Evolutionary conservation across 345 rosid species (phyloP).

Genomic region (Eucalyptus virginea): DNA sequence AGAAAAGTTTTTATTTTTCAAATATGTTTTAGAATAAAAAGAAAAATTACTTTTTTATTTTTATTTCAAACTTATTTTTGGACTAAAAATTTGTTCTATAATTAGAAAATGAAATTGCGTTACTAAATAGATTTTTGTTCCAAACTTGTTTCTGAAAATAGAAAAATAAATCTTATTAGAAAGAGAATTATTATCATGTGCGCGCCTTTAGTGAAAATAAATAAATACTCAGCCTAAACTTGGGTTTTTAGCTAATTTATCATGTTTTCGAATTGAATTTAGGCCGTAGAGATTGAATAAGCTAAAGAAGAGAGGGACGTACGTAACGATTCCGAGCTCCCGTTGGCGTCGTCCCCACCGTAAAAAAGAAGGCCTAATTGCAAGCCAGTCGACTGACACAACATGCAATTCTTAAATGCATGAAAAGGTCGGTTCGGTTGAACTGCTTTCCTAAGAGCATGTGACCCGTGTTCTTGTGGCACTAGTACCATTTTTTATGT

Average conservation of each 20-base stretch:
- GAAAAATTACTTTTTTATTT: too few species aligned
- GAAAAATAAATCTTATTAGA: too few species aligned
- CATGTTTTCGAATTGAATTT: not conserved
- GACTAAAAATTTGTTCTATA: rapidly evolving
- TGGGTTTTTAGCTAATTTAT: not conserved
- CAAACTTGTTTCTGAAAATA: rapidly evolving
- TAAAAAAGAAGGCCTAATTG: not conserved
- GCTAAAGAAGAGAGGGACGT: not conserved
- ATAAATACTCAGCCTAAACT: too few species aligned
- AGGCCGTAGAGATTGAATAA: not conserved
- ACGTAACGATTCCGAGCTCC: not conserved
- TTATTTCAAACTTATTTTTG: too few species aligned
- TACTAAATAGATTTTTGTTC: rapidly evolving
- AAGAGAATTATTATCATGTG: too few species aligned
- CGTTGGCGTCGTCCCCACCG: not conserved
- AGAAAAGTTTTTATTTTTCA: too few species aligned
- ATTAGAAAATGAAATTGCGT: too few species aligned
- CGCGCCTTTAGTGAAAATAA: too few species aligned
- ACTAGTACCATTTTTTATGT: not conserved
- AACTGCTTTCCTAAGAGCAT: not conserved
- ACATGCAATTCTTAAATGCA: not conserved
- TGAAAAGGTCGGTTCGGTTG: not conserved
- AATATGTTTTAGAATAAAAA: too few species aligned
- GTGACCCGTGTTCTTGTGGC: too few species aligned
- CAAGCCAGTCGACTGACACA: not conserved